Conservation (phyloP, 1,139 yeast genomes). For the Lodderomyces margitis region DNA sequence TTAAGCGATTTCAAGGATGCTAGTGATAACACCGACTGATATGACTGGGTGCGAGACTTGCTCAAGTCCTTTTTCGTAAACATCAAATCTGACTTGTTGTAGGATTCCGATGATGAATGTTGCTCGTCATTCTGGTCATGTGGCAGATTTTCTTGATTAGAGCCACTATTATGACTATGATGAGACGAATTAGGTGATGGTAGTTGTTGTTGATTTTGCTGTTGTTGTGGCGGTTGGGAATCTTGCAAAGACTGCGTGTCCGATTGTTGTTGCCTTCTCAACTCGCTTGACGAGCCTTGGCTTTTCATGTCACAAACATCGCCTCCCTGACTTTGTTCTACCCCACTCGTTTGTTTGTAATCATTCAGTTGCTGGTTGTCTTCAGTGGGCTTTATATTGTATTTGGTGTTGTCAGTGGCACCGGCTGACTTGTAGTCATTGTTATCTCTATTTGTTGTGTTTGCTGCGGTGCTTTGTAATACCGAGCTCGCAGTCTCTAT, state of each 20-base stretch:
- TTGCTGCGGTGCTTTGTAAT: slow-evolving; percentile 1
- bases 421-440: neutral
- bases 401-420: neutral
- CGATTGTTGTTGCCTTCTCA: slow-evolving; percentile 1
- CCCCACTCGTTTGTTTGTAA: neutral
- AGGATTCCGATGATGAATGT: neutral
- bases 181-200: slow-evolving; percentile 5
- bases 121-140: slow-evolving; percentile 1
- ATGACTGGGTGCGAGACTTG: slow-evolving; percentile 56
- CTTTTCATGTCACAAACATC: neutral
- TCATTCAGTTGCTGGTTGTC: neutral
- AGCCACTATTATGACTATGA: slow-evolving; percentile 3
- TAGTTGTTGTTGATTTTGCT: slow-evolving; percentile 2
- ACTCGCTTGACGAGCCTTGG: neutral
- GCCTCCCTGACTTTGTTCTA: neutral
- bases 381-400: neutral
- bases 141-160: slow-evolving; percentile 1
- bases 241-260: neutral
- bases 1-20: slow-evolving; percentile 53
- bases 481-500: slow-evolving; percentile 1
- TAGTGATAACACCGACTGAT: slow-evolving; percentile 62
- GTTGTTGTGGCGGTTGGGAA: neutral
- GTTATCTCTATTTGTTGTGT: neutral
- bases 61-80: slow-evolving; percentile 56
- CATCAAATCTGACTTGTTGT: slow-evolving; percentile 26